Percentiles rank a stretch among this genome's conserved stretches.
These are phyloP conservation scores for Syncephalastrum racemosum DNA, from an alignment of 371 early-diverging fungal species.

Conservation along the genomic window DNA sequence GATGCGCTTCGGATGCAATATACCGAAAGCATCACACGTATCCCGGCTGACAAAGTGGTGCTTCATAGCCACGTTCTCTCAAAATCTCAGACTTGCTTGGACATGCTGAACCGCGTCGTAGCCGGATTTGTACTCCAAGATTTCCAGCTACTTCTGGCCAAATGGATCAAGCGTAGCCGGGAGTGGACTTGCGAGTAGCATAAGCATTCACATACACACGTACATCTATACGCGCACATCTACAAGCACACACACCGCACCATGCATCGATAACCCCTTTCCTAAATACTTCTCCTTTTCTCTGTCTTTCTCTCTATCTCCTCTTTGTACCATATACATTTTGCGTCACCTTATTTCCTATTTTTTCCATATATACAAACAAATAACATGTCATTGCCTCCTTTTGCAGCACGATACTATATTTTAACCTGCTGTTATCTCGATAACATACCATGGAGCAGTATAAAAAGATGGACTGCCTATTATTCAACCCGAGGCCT, in stretches of 20 bases:
- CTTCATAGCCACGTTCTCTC: slow-evolving; percentile 13
- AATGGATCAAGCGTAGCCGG: slow-evolving; percentile 39
- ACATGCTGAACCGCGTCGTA: slow-evolving; percentile 22
- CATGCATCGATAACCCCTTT: no score
- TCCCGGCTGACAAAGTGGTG: slow-evolving; percentile 13
- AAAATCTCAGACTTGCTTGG: slow-evolving; percentile 18
- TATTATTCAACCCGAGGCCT: no score
- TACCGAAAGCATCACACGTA: slow-evolving; percentile 9
- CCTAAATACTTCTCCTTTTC: background rate
- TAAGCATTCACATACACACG: background rate
- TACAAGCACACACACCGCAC: no score
- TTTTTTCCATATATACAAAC: no score
- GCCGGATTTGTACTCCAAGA: slow-evolving; percentile 43
- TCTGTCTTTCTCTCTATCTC: background rate
- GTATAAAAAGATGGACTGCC: no score
- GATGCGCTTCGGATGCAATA: slow-evolving; percentile 23
- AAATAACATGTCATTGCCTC: no score
- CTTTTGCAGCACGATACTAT: background rate
- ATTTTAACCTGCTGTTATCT: no score
- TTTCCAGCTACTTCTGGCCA: slow-evolving; percentile 29
- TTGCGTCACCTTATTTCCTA: no score
- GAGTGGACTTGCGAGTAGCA: slow-evolving; percentile 20
- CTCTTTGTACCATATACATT: no score
- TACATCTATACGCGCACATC: no score
- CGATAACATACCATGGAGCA: no score